phyloP scores from a whole-genome alignment of 2,329 filamentous ascomycete species.

The Triangularia verruculosa region DNA sequence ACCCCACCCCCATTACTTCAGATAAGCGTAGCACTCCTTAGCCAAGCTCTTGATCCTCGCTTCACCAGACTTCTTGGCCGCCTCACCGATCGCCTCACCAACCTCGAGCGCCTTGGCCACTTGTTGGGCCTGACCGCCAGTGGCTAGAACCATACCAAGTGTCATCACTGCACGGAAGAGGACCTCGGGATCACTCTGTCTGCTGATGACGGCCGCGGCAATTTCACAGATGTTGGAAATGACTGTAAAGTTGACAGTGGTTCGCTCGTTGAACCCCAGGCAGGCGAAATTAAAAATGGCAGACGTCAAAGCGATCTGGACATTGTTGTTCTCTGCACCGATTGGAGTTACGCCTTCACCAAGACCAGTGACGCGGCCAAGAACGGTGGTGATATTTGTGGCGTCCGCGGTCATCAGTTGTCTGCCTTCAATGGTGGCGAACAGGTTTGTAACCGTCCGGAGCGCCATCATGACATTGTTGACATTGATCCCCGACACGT shows the following conservation, averaged over 20 bases:
- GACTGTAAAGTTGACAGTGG: conserved; percentile 43
- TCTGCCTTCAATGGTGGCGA: conserved; percentile 70
- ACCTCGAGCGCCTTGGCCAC: conserved; percentile 44
- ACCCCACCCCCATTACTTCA: conserved; percentile 26
- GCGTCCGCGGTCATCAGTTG: conserved; percentile 57
- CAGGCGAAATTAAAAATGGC: conserved; percentile 83
- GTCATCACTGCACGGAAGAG: conserved; percentile 80
- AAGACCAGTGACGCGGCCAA: conserved; percentile 60
- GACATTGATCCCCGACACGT: conserved; percentile 56
- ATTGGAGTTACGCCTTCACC: conserved; percentile 47
- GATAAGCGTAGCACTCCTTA: conserved; percentile 43
- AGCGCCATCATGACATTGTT: conserved; percentile 88
- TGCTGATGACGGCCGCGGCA: conserved; percentile 59
- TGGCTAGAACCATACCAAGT: conserved; percentile 69
- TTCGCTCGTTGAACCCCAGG: conserved; percentile 55
- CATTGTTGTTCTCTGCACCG: conserved; percentile 67
- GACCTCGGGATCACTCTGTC: conserved; percentile 74
- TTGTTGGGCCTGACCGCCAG: conserved; percentile 48
- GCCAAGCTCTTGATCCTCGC: conserved; percentile 47
- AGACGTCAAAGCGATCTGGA: conserved; percentile 79
- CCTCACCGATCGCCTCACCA: conserved; percentile 40
- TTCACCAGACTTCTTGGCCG: conserved; percentile 45
- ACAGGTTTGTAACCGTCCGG: conserved; percentile 79
- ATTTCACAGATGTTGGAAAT: conserved; percentile 48
- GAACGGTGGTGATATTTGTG: conserved; percentile 58